phyloP scores from a whole-genome alignment of 1,284 basidiomycete species.

The Irpex sp. region DNA sequence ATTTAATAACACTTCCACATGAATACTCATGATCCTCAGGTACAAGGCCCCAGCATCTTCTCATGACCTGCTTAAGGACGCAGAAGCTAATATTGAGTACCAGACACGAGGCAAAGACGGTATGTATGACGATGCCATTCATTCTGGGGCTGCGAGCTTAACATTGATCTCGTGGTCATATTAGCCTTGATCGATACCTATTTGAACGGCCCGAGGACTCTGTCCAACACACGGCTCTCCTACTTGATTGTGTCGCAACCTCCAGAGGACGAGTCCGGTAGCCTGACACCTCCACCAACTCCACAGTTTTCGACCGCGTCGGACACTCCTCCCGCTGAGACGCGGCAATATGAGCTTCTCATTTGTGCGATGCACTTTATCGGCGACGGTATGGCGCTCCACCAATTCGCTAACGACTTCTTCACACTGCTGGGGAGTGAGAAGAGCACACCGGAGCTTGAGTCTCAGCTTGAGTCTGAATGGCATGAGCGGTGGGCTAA shows the following conservation, averaged over 20 bases:
- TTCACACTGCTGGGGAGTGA: slow-evolving; percentile 52
- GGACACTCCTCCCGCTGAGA: neutral
- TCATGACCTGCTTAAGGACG: slow-evolving; percentile 43
- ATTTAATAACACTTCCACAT: neutral
- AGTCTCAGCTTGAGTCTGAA: slow-evolving; percentile 40
- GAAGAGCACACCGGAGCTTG: slow-evolving; percentile 39
- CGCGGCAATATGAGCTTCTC: slow-evolving; percentile 46
- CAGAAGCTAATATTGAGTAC: slow-evolving; percentile 49
- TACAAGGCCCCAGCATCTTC: slow-evolving; percentile 43
- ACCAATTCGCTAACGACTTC: slow-evolving; percentile 72
- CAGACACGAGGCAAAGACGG: slow-evolving; percentile 51
- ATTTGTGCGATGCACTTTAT: slow-evolving; percentile 72
- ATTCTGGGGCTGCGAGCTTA: neutral
- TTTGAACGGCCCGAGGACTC: slow-evolving; percentile 69
- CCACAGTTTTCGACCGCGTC: slow-evolving; percentile 15
- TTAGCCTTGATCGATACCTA: slow-evolving; percentile 52
- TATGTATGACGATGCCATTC: slow-evolving; percentile 21
- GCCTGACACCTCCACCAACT: slow-evolving; percentile 36
- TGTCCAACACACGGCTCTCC: slow-evolving; percentile 68
- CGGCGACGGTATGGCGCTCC: slow-evolving; percentile 78
- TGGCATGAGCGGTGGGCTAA: slow-evolving; percentile 40
- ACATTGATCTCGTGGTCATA: slow-evolving; percentile 1
- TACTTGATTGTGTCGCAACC: slow-evolving; percentile 61
- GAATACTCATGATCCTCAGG: slow-evolving; percentile 28
- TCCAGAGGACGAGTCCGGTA: slow-evolving; percentile 6